A percentile compares a stretch with the other conserved stretches of the same genome.
These are phyloP conservation scores for Eucalyptus coolabah DNA, from an alignment of 345 rosid genomes.

Conservation along the genomic window DNA sequence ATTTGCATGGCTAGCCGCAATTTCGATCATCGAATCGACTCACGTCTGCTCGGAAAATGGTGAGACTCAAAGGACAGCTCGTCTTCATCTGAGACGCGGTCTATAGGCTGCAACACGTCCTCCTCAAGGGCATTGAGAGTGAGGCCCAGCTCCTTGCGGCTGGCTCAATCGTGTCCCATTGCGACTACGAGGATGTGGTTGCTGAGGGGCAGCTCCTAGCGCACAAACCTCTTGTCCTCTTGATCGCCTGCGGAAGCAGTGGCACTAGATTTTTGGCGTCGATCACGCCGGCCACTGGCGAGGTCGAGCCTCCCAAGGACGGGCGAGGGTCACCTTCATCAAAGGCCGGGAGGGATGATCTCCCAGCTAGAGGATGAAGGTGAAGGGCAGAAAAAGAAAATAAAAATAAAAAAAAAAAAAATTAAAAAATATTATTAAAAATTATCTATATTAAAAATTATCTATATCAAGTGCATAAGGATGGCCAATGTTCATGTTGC, in stretches of 20 bases:
- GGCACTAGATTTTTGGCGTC: constrained; percentile 20
- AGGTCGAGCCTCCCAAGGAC: background rate
- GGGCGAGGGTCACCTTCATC: too few relatives aligned
- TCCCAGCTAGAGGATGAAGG: background rate
- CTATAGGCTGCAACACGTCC: constrained; percentile 38
- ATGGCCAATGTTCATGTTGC: rapidly evolving
- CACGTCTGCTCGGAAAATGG: background rate
- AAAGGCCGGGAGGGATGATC: rapidly evolving
- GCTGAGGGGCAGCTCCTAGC: constrained; percentile 61
- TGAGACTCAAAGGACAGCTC: background rate
- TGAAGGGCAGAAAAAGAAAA: rapidly evolving
- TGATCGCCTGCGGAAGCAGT: constrained; percentile 34
- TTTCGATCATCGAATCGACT: background rate
- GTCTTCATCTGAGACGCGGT: constrained; percentile 33
- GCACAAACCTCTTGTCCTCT: constrained; percentile 22
- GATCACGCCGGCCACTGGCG: rapidly evolving
- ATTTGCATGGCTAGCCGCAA: background rate
- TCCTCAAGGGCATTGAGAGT: constrained; percentile 42
- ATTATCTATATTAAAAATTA: too few relatives aligned
- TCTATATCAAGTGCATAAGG: too few relatives aligned
- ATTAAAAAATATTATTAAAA: too few relatives aligned
- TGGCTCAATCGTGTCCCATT: constrained; percentile 38
- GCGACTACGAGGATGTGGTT: constrained; percentile 64
- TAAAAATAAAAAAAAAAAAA: rapidly evolving
- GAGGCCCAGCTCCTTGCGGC: constrained; percentile 53